Evolutionary conservation across 2,329 filamentous ascomycete genomes (phyloP).

Genomic region (Talaromyces sp.): DNA sequence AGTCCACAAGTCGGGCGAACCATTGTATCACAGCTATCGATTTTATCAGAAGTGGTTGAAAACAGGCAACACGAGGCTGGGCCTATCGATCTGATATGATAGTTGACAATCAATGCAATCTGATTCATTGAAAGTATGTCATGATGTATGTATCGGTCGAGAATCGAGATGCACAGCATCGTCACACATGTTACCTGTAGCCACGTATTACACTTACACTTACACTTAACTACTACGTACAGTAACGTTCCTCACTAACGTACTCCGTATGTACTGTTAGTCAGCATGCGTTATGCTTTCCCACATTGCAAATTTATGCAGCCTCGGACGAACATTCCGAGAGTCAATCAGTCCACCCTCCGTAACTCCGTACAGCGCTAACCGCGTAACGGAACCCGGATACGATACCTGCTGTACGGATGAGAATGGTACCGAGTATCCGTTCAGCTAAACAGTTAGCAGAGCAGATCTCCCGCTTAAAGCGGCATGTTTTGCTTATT

Average conservation of each 20-base stretch:
- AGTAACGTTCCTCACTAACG: background rate
- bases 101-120: background rate
- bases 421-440: slow-evolving; percentile 3
- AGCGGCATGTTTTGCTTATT: slow-evolving; percentile 12
- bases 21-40: background rate
- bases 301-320: background rate
- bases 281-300: background rate
- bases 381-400: background rate
- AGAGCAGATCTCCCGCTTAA: slow-evolving; percentile 20
- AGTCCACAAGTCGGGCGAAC: background rate
- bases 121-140: background rate
- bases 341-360: background rate
- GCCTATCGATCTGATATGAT: background rate
- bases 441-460: background rate
- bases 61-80: background rate
- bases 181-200: background rate
- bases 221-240: background rate
- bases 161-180: background rate
- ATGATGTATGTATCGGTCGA: background rate
- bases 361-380: background rate
- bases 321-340: slow-evolving; percentile 10
- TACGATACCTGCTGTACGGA: background rate
- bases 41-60: background rate
- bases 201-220: background rate
- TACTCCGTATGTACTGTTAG: background rate